Evolutionary conservation across 2,329 filamentous ascomycete genomes (phyloP), one percentile per base, ranked within the genome.

Genomic region (Ophiostoma tasmaniense): DNA sequence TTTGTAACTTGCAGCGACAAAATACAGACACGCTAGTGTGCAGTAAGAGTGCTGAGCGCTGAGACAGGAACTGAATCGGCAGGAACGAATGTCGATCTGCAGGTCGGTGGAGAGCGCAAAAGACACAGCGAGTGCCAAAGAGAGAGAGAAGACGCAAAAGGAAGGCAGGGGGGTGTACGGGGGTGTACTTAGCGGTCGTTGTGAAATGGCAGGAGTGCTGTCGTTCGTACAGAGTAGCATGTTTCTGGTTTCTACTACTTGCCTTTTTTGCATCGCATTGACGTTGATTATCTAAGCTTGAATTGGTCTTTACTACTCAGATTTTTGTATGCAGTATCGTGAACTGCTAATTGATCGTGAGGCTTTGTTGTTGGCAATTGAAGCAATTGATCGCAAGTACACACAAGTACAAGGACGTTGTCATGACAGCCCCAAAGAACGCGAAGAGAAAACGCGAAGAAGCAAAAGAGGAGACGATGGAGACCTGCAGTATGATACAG

Each of bases 1-100:
- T n/a, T n/a, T n/a, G n/a, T n/a, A n/a, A n/a, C n/a, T n/a, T 20
- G 42, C 13, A 45, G 42, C 17, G 17, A 42, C 39, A 42, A 39
- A 55, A 10, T 55, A 50, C 42, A 17, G 20, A 4, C 20, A 25
- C 50, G n/a, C 59, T 62, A 62, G 59, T 30, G 20, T 13, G 20
- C 30, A 64, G 20, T 17, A 11, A 13, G 3, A 33, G 59, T 5
- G 3, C 13, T 35, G 64, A 45, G 64, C 62, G 37, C 64, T 65
- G 64, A 65, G 64, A 65, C 37, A 65, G 22, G 37, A 39, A 22
- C 64, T 42, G 64, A 65, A 65, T 37, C 33, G 64, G 64, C 64
- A 65, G 64, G 37, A 39, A 39, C 64, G 61, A 65, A 35, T 64
- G 62, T 42, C 20, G 62, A 64, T 64, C 62, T 65, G 64, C 64